Base-by-base conservation (phyloP, 1,284 basidiomycete genomes). In the Cryptococcus maquisensis region DNA sequence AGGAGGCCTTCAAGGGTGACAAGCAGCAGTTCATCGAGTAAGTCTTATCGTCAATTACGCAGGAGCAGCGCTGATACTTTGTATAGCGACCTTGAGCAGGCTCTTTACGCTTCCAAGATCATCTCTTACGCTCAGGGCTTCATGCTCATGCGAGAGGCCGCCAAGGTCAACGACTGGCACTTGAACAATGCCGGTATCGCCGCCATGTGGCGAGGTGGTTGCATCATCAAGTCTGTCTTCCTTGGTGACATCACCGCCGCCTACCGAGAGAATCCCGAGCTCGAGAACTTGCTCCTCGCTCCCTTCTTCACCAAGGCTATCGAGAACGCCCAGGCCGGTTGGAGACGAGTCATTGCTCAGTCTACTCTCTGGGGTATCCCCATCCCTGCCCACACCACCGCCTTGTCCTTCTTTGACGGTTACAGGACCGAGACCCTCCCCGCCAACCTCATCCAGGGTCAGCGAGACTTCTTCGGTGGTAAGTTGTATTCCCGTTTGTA, bases 101-200 rank as follows among this genome's bases (percentile, higher is more conserved):
- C 95, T 51, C 84, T 99, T 59, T 98, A 99, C 79, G 96, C 94
- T 47, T 96, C 92, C 71, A 99, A 99, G 85, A 95, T 99, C 78
- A 93, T 96, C 69, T 96, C 92, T 39, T 96, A 99, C 82, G 91
- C 95, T 23, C 96, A 99, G 80, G 96, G 96, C 67, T 99, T 98
- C 83, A 96, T 98, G 86, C 84, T 99, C 70, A 97, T 98, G 94
- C 85, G 96, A 67, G 89, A 98, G 80, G 95, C 95, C 52, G 95
- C 94, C 52, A 89, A 91, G 77, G 93, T 95, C 82, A 91, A 82
- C 89, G 67, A 73, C 79, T 79, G 76, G 78, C 71, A 71, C 64
- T 68, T 79, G 60, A 78, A 78, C 72, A 96, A 96, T 76, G 88
- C 93, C 70, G 93, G 93, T 62, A 98, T 99, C 74, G 96, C 96